These are phyloP conservation scores for Tetrahymena elliotti DNA, from an alignment of 73 alveolate species.

Conservation along the genomic window DNA sequence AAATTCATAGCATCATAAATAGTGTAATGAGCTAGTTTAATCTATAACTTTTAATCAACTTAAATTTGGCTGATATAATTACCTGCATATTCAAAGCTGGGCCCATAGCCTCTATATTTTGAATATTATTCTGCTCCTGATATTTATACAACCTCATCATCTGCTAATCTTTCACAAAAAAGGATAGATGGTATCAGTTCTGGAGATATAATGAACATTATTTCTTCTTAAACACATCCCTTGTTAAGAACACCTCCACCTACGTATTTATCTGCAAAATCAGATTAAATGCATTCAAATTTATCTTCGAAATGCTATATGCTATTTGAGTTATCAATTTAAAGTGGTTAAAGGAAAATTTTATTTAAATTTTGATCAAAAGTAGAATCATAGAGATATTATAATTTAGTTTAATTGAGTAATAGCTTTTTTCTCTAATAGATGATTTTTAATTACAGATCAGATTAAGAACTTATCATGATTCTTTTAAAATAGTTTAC, in stretches of 20 bases:
- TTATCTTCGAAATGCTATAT: neutral
- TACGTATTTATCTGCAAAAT: slow-evolving; percentile 88
- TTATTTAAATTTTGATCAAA: neutral
- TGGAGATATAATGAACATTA: slow-evolving; percentile 73
- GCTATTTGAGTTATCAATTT: neutral
- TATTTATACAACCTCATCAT: slow-evolving; percentile 71
- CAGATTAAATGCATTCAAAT: slow-evolving; percentile 35
- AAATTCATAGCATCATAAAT: neutral
- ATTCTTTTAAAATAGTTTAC: neutral
- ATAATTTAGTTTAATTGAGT: neutral
- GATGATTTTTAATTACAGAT: neutral
- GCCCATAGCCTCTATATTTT: slow-evolving; percentile 71
- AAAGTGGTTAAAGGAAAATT: neutral
- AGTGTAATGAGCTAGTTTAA: neutral
- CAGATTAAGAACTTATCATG: neutral
- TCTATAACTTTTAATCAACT: neutral
- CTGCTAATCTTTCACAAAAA: slow-evolving; percentile 67
- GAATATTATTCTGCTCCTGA: slow-evolving; percentile 67
- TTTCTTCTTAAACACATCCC: slow-evolving; percentile 94
- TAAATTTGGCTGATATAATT: neutral
- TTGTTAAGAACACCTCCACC: slow-evolving; percentile 88
- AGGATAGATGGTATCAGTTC: slow-evolving; percentile 63
- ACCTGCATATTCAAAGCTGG: slow-evolving; percentile 23
- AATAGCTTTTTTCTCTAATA: neutral
- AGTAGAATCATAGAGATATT: neutral